Evolutionary conservation across 257 asterid species (phyloP).

Genomic region (Solanum arcanum): DNA sequence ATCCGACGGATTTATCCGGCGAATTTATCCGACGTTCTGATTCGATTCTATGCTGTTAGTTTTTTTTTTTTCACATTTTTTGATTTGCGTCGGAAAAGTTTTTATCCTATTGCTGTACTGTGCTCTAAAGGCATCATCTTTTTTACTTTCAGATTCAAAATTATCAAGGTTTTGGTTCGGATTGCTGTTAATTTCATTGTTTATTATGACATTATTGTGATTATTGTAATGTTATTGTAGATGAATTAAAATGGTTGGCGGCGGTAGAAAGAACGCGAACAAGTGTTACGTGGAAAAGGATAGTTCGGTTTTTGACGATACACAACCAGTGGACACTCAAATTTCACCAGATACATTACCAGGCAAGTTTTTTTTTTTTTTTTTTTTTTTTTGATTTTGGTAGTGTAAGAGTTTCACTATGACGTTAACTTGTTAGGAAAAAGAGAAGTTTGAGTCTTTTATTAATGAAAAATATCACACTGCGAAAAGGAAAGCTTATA

Average conservation of each 20-base stretch:
- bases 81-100: not conserved
- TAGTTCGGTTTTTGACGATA: conserved; percentile 16
- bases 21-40: not conserved
- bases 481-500: not conserved
- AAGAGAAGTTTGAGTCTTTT: not conserved
- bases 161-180: not conserved
- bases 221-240: not conserved
- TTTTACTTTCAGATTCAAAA: not conserved
- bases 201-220: not conserved
- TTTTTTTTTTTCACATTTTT: not conserved
- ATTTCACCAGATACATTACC: conserved; percentile 11
- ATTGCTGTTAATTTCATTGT: not conserved
- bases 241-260: conserved; percentile 30
- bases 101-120: not conserved
- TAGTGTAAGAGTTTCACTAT: not conserved
- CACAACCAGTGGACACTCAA: conserved; percentile 33
- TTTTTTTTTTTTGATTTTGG: not conserved
- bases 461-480: not conserved
- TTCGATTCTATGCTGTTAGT: not conserved
- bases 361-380: conserved; percentile 11
- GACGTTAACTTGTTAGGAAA: not conserved
- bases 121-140: not conserved
- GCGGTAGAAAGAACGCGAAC: conserved; percentile 10
- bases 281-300: not conserved
- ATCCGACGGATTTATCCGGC: not conserved